Base-by-base conservation (phyloP, 208 protist genomes). In the Phytomonas sp. region DNA sequence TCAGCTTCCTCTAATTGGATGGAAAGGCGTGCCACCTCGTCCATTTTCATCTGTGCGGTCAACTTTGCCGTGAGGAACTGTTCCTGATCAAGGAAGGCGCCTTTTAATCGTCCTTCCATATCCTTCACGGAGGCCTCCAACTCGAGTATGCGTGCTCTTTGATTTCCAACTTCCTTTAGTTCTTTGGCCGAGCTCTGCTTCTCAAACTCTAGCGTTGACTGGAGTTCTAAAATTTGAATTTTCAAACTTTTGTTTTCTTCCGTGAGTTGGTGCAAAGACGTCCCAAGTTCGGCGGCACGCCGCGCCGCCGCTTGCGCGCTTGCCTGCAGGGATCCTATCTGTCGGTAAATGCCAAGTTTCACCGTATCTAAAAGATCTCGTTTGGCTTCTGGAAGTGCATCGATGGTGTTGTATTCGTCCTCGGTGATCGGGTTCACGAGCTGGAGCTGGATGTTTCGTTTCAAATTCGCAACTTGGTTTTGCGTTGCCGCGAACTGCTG, bases 311-410 rank as follows among this genome's bases (percentile, higher is more conserved):
- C 71, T 63, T 91, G 76, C 31, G 76, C 70, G 2, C 77, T 86
- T 0, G 82, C 82, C 16, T 79, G 79, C 49, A 93, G 75, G 0
- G 84, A 76, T 30, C 83, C 83, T 4, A 95, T 49, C 65, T 93
- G 90, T 19, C 84, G 81, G 66, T 82, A 92, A 60, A 95, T 91
- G 65, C 90, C 87, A 23, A 93, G 79, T 67, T 95, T 95, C 6
- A 93, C 79, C 2, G 85, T 80, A 66, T 93, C 90, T 2, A 95
- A 74, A 14, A 95, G 63, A 69, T 95, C 90, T 0, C 90, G 79
- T 72, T 93, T 72, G 2, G 70, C 29, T 69, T 95, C 87, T 2
- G 87, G 76, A 5, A 91, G 66, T 0, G 72, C 75, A 30, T 93
- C 83, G 63, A 95, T 84, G 16, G 67, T 71, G n/a, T 74, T 67